Conservation (phyloP, 2,329 filamentous ascomycete species). For the Neonectria coccinea region DNA sequence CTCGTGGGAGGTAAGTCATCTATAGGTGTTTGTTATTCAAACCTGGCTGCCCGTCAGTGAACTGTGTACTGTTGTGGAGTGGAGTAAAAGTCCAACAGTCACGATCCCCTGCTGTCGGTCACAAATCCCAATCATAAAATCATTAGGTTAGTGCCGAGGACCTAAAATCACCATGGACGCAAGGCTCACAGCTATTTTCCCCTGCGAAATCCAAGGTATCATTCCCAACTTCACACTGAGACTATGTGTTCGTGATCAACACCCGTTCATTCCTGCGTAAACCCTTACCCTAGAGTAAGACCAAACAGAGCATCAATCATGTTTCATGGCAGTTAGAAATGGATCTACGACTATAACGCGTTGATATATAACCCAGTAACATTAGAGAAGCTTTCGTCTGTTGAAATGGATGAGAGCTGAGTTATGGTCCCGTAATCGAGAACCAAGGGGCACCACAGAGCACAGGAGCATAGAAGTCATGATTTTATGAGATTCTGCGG, state of each 20-base stretch:
- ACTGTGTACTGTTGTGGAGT: not conserved
- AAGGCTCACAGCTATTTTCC: not conserved
- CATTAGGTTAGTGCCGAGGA: not conserved
- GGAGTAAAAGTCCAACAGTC: not conserved
- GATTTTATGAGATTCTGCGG: not conserved
- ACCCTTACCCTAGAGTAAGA: not conserved
- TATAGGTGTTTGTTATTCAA: not conserved
- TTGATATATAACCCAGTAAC: not conserved
- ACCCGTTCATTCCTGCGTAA: not conserved
- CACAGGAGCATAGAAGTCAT: too few relatives aligned
- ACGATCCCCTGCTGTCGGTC: not conserved
- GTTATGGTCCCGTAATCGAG: too few relatives aligned
- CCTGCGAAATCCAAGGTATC: not conserved
- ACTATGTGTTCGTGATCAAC: not conserved
- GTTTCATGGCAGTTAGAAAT: not conserved
- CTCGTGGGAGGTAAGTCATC: not conserved
- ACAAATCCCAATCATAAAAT: not conserved
- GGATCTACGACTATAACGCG: not conserved
- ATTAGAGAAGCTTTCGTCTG: not conserved
- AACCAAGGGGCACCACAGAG: too few relatives aligned
- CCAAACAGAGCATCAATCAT: not conserved
- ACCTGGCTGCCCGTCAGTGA: not conserved
- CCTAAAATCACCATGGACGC: not conserved
- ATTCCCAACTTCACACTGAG: not conserved
- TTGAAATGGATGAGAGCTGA: too few relatives aligned